phyloP scores from a whole-genome alignment of 148 eudicot genomes.

The Simmondsia chinensis region DNA sequence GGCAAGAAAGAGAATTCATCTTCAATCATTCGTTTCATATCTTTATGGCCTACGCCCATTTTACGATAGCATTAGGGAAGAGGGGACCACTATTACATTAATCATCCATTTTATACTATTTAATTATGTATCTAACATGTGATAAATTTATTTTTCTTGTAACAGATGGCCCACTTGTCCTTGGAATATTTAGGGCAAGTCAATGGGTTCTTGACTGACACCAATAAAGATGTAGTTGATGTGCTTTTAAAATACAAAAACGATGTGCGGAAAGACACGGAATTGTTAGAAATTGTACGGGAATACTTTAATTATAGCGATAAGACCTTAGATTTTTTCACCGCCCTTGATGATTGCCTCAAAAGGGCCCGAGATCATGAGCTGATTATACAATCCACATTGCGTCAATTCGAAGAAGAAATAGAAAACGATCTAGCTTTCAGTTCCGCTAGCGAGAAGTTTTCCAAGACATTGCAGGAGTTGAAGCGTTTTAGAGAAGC shows the following conservation, averaged over 20 bases:
- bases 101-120: too few relatives aligned
- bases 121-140: too few relatives aligned
- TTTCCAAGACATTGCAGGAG: slow-evolving; percentile 16
- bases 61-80: too few relatives aligned
- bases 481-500: too few relatives aligned
- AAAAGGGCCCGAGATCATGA: slow-evolving; percentile 22
- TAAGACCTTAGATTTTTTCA: slow-evolving; percentile 22
- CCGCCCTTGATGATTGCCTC: slow-evolving; percentile 25
- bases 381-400: slow-evolving; percentile 16
- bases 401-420: slow-evolving; percentile 28
- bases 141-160: too few relatives aligned
- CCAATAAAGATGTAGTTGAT: slow-evolving; percentile 32
- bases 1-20: too few relatives aligned
- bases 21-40: too few relatives aligned
- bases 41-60: too few relatives aligned
- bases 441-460: neutral
- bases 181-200: slow-evolving; percentile 27
- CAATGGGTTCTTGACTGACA: slow-evolving; percentile 24
- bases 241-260: slow-evolving; percentile 23
- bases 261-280: slow-evolving; percentile 33
- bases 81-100: too few relatives aligned
- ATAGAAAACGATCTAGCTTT: neutral
- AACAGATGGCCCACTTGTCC: too few relatives aligned
- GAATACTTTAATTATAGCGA: slow-evolving; percentile 32
- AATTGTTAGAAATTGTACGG: slow-evolving; percentile 32